Percentiles rank a stretch among this genome's conserved stretches.
Evolutionary conservation across 2,329 filamentous ascomycete species (phyloP).

Genomic region (Monilinia vaccinii-corymbosi): DNA sequence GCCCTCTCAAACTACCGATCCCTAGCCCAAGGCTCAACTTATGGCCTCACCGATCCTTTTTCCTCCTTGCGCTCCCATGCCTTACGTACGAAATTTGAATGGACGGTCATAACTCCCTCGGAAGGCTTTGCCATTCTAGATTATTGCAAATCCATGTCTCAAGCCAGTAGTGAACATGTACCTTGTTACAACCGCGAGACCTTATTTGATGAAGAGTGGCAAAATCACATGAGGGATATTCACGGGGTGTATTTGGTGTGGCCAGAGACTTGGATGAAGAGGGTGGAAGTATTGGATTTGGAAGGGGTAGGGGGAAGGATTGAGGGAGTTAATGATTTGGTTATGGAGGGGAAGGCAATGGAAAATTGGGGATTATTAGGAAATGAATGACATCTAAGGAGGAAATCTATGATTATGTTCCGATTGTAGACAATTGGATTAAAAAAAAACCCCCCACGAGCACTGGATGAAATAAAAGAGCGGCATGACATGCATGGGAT

Average conservation of each 20-base stretch:
- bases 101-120: slow-evolving; percentile 23
- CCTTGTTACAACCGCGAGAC: slow-evolving; percentile 28
- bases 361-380: not conserved
- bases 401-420: not conserved
- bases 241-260: slow-evolving; percentile 26
- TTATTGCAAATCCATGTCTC: slow-evolving; percentile 19
- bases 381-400: not conserved
- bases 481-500: not conserved
- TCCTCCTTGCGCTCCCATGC: slow-evolving; percentile 21
- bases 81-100: slow-evolving; percentile 23
- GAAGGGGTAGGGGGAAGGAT: slow-evolving; percentile 25
- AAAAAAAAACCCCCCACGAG: not conserved
- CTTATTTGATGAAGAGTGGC: slow-evolving; percentile 27
- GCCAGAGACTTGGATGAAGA: slow-evolving; percentile 28
- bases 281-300: slow-evolving; percentile 26
- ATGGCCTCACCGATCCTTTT: slow-evolving; percentile 18
- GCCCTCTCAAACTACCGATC: not conserved
- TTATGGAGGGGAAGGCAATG: slow-evolving; percentile 19
- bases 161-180: slow-evolving; percentile 3
- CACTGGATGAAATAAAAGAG: not conserved
- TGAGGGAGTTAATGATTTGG: slow-evolving; percentile 23
- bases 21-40: not conserved
- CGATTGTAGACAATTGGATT: not conserved
- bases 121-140: slow-evolving; percentile 26
- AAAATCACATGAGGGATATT: slow-evolving; percentile 27